Evolutionary conservation across 371 early-diverging fungal species (phyloP), one percentile per base, ranked within the genome.

Genomic region (Apophysomyces sp.): DNA sequence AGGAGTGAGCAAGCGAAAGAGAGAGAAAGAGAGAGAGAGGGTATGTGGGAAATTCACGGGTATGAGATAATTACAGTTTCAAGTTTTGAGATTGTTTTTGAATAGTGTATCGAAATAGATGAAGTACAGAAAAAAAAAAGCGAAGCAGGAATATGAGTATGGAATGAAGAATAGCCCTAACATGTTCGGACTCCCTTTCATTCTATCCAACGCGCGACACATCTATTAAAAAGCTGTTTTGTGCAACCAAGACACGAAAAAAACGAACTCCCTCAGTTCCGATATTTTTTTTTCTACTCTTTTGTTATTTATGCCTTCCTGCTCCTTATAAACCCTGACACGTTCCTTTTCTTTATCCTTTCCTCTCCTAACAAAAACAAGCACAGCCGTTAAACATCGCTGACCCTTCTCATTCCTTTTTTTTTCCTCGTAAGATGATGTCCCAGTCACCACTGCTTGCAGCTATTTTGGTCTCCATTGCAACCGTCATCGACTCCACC

Each of bases 271-370:
- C 49, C 21, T 44, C 41, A 41, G 41, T 41, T 21, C 18, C n/a
- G n/a, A 44, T 44, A 21, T 44, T 18, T 21, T 44, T 44, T 44
- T 44, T 44, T 44, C 21, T 6, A 9, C 49, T 16, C 21, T 21
- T 44, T 44, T 44, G 49, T 44, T 44, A 44, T 44, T 44, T 21
- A 44, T 44, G 49, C 16, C 49, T 44, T 44, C 21, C 49, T 44
- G 49, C 49, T 44, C 49, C 49, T 44, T 44, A 44, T 21, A 44
- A 37, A 44, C 49, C 49, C 49, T 44, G 49, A 44, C 49, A 44
- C 49, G 49, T 44, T 44, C 49, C 49, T 44, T 37, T 21, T 44
- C 49, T 44, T 44, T 44, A 21, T 44, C 21, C 49, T 44, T 21
- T 44, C 49, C 49, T 44, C 34, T 34, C 34, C 34, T 34, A 34